phyloP scores from a whole-genome alignment of 1,284 basidiomycete species.

The Ganoderma lingzhi region DNA sequence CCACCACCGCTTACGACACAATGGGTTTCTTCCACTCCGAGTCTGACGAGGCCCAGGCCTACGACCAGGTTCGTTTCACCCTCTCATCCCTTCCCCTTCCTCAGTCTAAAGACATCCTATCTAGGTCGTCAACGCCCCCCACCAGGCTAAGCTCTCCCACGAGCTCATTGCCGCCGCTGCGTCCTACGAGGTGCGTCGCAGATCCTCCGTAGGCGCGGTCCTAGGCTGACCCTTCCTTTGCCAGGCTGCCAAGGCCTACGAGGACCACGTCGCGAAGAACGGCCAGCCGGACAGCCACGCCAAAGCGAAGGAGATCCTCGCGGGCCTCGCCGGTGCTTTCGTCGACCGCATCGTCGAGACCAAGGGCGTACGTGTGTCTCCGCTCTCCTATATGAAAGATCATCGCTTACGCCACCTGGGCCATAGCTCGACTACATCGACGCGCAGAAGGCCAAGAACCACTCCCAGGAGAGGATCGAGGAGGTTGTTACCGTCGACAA shows the following conservation, averaged over 20 bases:
- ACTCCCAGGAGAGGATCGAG: constrained; percentile 36
- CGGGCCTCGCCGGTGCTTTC: constrained; percentile 54
- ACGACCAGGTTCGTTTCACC: constrained; percentile 48
- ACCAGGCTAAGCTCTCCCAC: constrained; percentile 66
- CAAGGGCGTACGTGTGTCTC: constrained; percentile 44
- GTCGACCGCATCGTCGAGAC: constrained; percentile 54
- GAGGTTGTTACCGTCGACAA: constrained; percentile 33
- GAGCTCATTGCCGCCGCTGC: constrained; percentile 73
- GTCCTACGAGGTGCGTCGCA: constrained; percentile 47
- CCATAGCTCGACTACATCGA: constrained; percentile 51
- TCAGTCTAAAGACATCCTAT: constrained; percentile 19
- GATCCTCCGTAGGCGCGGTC: not conserved
- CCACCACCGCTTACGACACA: constrained; percentile 32
- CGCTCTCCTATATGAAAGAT: not conserved
- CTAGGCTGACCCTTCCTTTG: constrained; percentile 8
- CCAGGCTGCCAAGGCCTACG: constrained; percentile 54
- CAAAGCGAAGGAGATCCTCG: constrained; percentile 51
- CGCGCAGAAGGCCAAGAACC: constrained; percentile 53
- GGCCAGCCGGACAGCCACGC: constrained; percentile 48
- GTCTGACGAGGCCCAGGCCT: constrained; percentile 57
- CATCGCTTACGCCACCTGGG: not conserved
- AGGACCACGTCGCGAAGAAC: constrained; percentile 48
- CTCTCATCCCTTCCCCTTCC: not conserved
- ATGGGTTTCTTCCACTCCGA: constrained; percentile 64
- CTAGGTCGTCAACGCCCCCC: constrained; percentile 56